These are phyloP conservation scores for Diospyros lotus DNA, from an alignment of 148 eudicot genomes.

Conservation along the genomic window DNA sequence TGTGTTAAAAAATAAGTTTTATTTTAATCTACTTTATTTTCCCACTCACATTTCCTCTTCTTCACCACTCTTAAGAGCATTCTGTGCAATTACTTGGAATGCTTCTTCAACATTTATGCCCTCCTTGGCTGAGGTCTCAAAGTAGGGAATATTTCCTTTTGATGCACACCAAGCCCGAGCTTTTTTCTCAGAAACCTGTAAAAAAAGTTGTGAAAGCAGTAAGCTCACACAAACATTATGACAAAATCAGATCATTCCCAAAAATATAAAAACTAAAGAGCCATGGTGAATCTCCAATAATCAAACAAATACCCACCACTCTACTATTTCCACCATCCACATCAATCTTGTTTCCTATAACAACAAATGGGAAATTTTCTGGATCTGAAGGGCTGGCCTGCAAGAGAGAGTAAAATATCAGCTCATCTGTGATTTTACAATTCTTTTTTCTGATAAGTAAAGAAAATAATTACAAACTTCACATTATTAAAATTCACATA, in stretches of 20 bases:
- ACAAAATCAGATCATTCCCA: neutral
- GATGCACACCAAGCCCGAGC: slow-evolving; percentile 96
- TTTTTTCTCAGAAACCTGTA: slow-evolving; percentile 89
- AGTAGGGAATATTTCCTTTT: slow-evolving; percentile 89
- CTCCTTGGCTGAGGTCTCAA: slow-evolving; percentile 95
- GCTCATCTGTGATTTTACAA: neutral
- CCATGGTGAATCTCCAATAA: neutral
- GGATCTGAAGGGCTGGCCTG: slow-evolving; percentile 97
- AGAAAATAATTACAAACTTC: too few relatives aligned
- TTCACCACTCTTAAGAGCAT: slow-evolving; percentile 81
- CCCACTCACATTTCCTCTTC: slow-evolving; percentile 89
- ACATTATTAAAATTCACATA: too few relatives aligned
- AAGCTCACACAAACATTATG: neutral
- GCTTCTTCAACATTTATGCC: slow-evolving; percentile 89
- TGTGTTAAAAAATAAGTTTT: neutral
- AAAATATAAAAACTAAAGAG: neutral
- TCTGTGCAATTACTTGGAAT: slow-evolving; percentile 79
- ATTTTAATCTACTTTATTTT: neutral
- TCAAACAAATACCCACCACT: slow-evolving; percentile 43
- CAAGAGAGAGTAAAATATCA: slow-evolving; percentile 13
- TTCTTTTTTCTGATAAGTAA: too few relatives aligned
- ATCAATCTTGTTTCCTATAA: slow-evolving; percentile 84
- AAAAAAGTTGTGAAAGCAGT: neutral
- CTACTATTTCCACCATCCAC: slow-evolving; percentile 85
- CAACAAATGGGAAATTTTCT: slow-evolving; percentile 92